A percentile compares a stretch with the other conserved stretches of the same genome.
Evolutionary conservation across 768 basidiomycete species (phyloP).

Genomic region (Lactarius akahatsu): DNA sequence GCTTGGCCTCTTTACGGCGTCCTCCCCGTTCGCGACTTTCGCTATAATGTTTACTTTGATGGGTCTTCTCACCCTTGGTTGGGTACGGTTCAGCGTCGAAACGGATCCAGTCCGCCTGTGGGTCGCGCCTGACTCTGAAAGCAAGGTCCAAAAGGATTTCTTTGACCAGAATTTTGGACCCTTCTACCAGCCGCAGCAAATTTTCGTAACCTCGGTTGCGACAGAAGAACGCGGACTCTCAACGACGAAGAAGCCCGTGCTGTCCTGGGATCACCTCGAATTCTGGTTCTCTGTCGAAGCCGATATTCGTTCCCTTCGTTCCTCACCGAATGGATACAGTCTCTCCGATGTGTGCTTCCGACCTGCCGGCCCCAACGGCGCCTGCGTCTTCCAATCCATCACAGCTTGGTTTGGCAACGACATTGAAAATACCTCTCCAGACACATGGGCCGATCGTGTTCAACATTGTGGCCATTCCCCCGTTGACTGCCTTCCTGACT

Average conservation of each 20-base stretch:
- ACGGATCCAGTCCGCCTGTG: constrained; percentile 96
- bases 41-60: constrained; percentile 65
- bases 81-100: constrained; percentile 88
- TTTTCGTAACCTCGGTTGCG: constrained; percentile 71
- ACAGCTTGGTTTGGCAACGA: constrained; percentile 88
- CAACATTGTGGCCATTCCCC: constrained; percentile 73
- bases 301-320: constrained; percentile 69
- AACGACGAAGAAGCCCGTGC: constrained; percentile 46
- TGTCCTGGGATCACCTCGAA: constrained; percentile 77
- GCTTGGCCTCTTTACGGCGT: constrained; percentile 75
- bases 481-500: constrained; percentile 85
- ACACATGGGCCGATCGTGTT: constrained; percentile 69
- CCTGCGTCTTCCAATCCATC: constrained; percentile 92
- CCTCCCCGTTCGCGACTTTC: constrained; percentile 74
- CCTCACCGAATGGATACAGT: constrained; percentile 62
- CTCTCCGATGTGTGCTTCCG: constrained; percentile 92
- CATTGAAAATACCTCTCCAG: constrained; percentile 62
- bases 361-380: constrained; percentile 74
- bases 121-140: constrained; percentile 89
- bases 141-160: constrained; percentile 83
- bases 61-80: constrained; percentile 84
- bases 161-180: constrained; percentile 97
- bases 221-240: constrained; percentile 19
- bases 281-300: constrained; percentile 82
- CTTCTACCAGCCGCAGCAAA: constrained; percentile 92